Evolutionary conservation across 2,329 filamentous ascomycete genomes (phyloP).

Genomic region (Stemphylium beticola): DNA sequence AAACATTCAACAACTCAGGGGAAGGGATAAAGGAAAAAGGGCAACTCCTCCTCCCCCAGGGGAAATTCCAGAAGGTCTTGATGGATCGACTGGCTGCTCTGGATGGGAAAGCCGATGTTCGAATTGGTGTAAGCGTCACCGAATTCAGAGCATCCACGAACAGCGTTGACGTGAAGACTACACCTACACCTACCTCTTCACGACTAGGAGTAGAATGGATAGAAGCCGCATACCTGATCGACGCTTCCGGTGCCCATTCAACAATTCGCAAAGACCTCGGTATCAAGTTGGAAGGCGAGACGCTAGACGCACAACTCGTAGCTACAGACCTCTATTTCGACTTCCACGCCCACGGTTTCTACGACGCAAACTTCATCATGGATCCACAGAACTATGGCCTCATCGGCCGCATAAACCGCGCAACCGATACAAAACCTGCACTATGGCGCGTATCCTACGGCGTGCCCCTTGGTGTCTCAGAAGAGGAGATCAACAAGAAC

Average conservation of each 20-base stretch:
- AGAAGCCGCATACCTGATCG: conserved; percentile 37
- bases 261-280: conserved; percentile 26
- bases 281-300: conserved; percentile 41
- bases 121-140: conserved; percentile 27
- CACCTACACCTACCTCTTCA: conserved; percentile 3
- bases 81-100: conserved; percentile 23
- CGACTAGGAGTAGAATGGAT: conserved; percentile 15
- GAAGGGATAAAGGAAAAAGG: conserved; percentile 31
- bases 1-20: conserved; percentile 30
- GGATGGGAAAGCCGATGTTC: conserved; percentile 20
- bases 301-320: conserved; percentile 46
- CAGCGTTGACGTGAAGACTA: conserved; percentile 17
- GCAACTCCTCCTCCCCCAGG: conserved; percentile 40
- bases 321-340: conserved; percentile 49
- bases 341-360: conserved; percentile 48
- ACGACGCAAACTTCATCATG: conserved; percentile 51
- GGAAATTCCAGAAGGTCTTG: conserved; percentile 39
- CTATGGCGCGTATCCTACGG: conserved; percentile 54
- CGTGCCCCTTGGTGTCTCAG: conserved; percentile 36
- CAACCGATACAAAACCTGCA: conserved; percentile 16
- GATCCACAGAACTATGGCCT: conserved; percentile 49
- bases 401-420: conserved; percentile 42
- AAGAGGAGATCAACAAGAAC: conserved; percentile 36
- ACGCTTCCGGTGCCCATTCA: conserved; percentile 40
- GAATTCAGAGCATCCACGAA: conserved; percentile 14